phyloP scores from a whole-genome alignment of 495 filamentous ascomycete genomes.

The Corynascus novoguineensis region DNA sequence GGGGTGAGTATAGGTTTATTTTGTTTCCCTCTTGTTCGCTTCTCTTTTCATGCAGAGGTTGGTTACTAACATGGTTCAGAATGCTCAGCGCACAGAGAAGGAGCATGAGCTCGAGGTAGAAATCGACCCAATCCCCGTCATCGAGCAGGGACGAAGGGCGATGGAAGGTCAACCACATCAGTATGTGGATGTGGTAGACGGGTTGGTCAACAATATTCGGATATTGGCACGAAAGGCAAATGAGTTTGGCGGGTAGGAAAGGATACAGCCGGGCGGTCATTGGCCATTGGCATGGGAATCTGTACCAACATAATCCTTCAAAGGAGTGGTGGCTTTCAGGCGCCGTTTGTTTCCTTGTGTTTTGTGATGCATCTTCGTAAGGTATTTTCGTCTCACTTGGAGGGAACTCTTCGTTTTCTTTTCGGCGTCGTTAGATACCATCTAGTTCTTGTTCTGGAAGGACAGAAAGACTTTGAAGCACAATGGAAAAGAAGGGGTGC shows the following conservation, averaged over 20 bases:
- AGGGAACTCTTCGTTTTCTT: neutral
- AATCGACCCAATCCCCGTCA: constrained; percentile 58
- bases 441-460: constrained; percentile 6
- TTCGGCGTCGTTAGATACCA: constrained; percentile 15
- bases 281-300: neutral
- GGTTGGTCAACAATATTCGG: constrained; percentile 78
- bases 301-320: neutral
- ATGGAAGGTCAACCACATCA: constrained; percentile 54
- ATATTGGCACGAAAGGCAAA: constrained; percentile 51
- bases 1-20: constrained; percentile 49
- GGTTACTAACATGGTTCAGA: constrained; percentile 20
- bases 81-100: constrained; percentile 51
- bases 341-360: neutral
- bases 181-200: constrained; percentile 70
- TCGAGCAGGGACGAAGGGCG: constrained; percentile 62
- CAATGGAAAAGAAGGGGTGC: constrained; percentile 5
- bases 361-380: neutral
- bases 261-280: neutral
- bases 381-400: neutral
- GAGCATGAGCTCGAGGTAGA: constrained; percentile 90
- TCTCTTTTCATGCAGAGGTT: too few species aligned
- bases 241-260: constrained; percentile 12
- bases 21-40: too few species aligned
- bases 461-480: constrained; percentile 7
- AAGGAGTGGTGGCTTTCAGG: neutral